Conservation (phyloP, 1,139 yeast species). For the Magnusiomyces suaveolens region DNA sequence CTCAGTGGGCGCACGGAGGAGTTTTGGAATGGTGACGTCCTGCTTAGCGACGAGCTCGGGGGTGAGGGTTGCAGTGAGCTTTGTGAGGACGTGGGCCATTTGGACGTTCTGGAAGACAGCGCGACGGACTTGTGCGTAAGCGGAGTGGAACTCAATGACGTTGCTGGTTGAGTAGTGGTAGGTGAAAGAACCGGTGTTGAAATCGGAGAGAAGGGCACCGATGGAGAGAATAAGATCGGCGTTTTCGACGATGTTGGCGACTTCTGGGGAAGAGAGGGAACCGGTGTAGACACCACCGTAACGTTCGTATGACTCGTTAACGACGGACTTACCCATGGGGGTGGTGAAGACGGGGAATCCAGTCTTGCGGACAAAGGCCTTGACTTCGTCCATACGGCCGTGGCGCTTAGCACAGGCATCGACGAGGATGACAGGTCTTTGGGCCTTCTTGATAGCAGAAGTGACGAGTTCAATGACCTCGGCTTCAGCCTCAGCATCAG, state of each 20-base stretch:
- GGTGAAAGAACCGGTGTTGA: slow-evolving; percentile 83
- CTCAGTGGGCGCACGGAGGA: slow-evolving; percentile 16
- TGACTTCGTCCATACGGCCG: slow-evolving; percentile 53
- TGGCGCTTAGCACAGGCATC: slow-evolving; percentile 87
- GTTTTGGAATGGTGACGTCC: slow-evolving; percentile 19
- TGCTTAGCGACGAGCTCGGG: slow-evolving; percentile 12
- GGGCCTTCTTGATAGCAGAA: slow-evolving; percentile 44
- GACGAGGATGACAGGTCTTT: slow-evolving; percentile 65
- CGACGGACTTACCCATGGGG: slow-evolving; percentile 82
- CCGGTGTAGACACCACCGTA: slow-evolving; percentile 87
- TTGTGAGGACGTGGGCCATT: slow-evolving; percentile 59
- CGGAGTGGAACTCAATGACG: slow-evolving; percentile 84
- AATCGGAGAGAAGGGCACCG: slow-evolving; percentile 79
- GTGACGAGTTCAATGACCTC: slow-evolving; percentile 58
- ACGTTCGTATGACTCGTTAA: slow-evolving; percentile 64
- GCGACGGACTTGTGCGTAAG: slow-evolving; percentile 63
- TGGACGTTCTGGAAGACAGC: slow-evolving; percentile 72
- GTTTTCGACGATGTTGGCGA: slow-evolving; percentile 63
- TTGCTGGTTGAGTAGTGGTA: slow-evolving; percentile 72
- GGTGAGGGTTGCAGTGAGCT: slow-evolving; percentile 30
- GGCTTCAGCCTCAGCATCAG: slow-evolving; percentile 59
- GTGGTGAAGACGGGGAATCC: slow-evolving; percentile 79
- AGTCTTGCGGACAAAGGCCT: slow-evolving; percentile 52
- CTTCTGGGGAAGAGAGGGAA: slow-evolving; percentile 63
- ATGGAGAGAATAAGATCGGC: slow-evolving; percentile 70